These are phyloP conservation scores for Thalassiosira tumida DNA, from an alignment of 352 stramenopile species.

Conservation along the genomic window DNA sequence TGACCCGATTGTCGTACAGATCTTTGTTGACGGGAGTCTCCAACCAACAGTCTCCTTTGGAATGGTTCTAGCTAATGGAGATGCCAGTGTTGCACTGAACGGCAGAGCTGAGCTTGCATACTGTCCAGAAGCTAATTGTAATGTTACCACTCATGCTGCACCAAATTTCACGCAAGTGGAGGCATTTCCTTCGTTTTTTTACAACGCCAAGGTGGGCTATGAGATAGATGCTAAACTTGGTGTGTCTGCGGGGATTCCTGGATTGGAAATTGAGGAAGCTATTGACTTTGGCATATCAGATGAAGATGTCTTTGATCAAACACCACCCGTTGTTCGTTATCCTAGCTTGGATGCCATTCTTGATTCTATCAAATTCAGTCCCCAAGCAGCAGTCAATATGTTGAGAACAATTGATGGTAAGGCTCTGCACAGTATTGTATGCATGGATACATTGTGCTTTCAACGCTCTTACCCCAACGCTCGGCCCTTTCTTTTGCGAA, in stretches of 20 bases:
- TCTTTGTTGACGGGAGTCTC: slow-evolving; percentile 39
- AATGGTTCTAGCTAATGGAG: slow-evolving; percentile 48
- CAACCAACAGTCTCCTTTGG: slow-evolving; percentile 53
- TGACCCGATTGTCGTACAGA: slow-evolving; percentile 59
- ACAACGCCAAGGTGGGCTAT: slow-evolving; percentile 41
- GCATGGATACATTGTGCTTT: background rate
- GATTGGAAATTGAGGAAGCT: slow-evolving; percentile 50
- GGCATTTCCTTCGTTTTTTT: slow-evolving; percentile 59
- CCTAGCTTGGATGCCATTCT: slow-evolving; percentile 51
- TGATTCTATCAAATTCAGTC: slow-evolving; percentile 65
- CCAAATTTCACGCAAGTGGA: background rate
- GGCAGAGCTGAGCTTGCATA: slow-evolving; percentile 51
- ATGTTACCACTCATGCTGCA: background rate
- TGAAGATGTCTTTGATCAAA: slow-evolving; percentile 67
- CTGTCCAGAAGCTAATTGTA: slow-evolving; percentile 19
- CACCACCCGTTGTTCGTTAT: slow-evolving; percentile 20
- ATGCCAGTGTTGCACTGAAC: background rate
- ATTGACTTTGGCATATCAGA: slow-evolving; percentile 55
- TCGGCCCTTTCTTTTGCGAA: no score
- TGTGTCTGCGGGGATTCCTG: slow-evolving; percentile 24
- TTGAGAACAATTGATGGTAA: slow-evolving; percentile 48
- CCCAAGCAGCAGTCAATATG: slow-evolving; percentile 53
- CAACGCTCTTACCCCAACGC: background rate
- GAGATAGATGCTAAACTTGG: slow-evolving; percentile 13
- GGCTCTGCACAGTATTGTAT: background rate